phyloP scores from a whole-genome alignment of 2,329 filamentous ascomycete genomes.

The Pestalotiopsis fici region DNA sequence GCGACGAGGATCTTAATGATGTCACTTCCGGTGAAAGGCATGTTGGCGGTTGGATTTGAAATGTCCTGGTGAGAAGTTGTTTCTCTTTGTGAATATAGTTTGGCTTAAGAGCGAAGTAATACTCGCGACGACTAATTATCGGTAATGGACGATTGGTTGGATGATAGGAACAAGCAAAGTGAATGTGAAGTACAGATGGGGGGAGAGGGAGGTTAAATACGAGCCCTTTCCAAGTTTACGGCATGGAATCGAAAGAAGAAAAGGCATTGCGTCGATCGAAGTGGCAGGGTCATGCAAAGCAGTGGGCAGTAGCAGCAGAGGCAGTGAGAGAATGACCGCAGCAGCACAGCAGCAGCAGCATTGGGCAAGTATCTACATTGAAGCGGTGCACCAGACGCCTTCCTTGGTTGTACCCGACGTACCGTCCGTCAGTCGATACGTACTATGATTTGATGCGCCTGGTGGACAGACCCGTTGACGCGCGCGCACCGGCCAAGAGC shows the following conservation, averaged over 20 bases:
- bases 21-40: conserved; percentile 34
- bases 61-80: background rate
- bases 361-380: background rate
- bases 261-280: background rate
- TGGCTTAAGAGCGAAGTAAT: background rate
- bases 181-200: background rate
- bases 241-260: background rate
- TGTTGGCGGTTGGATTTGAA: conserved; percentile 6
- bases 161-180: background rate
- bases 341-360: background rate
- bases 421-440: background rate
- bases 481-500: background rate
- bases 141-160: background rate
- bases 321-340: background rate
- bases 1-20: conserved; percentile 74
- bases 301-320: background rate
- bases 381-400: background rate
- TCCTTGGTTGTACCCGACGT: background rate
- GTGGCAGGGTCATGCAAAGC: background rate
- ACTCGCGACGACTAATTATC: background rate
- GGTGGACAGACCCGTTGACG: background rate
- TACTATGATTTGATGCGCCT: background rate
- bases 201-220: background rate
- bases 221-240: background rate
- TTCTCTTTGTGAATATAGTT: background rate